These are phyloP conservation scores for Crotalaria pallida DNA, from an alignment of 306 rosid genomes.

Conservation along the genomic window DNA sequence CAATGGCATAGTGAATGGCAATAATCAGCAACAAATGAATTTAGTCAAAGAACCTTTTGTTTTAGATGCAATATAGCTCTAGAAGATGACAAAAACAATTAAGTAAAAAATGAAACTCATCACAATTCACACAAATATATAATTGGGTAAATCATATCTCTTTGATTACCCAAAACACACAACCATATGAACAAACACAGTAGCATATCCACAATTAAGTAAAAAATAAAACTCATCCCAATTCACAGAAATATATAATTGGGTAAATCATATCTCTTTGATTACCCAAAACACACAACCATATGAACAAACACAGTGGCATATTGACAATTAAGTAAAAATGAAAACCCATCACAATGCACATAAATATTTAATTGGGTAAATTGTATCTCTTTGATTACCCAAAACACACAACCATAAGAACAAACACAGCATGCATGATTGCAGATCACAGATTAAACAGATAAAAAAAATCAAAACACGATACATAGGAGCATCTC, in stretches of 20 bases:
- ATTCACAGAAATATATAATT: background rate
- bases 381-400: background rate
- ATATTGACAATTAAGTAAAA: background rate
- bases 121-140: background rate
- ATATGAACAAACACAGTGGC: background rate
- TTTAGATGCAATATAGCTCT: background rate
- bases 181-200: constrained; percentile 12
- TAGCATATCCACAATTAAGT: background rate
- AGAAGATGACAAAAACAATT: background rate
- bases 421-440: background rate
- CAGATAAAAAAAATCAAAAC: background rate
- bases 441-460: background rate
- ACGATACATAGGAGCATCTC: background rate
- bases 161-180: background rate
- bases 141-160: background rate
- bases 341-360: background rate
- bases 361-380: background rate
- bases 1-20: background rate
- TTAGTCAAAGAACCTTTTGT: background rate
- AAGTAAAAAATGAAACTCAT: background rate
- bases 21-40: background rate
- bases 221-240: background rate
- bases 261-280: background rate
- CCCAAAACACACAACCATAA: constrained; percentile 13
- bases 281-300: constrained; percentile 9